Evolutionary conservation across 768 basidiomycete genomes (phyloP), one percentile per base, ranked within the genome.

Genomic region (Nidula microcarpa): DNA sequence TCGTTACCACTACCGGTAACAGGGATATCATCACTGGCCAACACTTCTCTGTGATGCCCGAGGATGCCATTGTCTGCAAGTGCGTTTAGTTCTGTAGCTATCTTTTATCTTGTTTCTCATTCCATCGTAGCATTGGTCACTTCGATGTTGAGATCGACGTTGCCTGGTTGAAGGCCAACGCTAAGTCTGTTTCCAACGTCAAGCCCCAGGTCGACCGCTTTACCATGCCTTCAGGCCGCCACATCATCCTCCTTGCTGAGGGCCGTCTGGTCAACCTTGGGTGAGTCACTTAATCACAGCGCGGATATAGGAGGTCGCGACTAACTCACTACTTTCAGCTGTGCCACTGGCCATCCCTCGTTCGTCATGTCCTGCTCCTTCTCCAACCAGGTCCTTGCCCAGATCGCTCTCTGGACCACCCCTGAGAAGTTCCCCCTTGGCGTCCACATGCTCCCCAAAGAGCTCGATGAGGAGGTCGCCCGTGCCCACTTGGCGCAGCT

Each of bases 281-380:
- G 86, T 91, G 64, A 41, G 82, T 70, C 33, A 11, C 14, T 13
- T 36, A 32, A 6, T 48, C 36, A 17, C 57, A 43, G 70, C 60
- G 47, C 30, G 5, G 47, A 5, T 36, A 39, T 53, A 4, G 34
- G 13, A 6, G 34, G 55, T 57, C 60, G 45, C 58, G 49, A 30
- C 16, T 41, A 41, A 41, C 39, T 2, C 33, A 18, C 17, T 43
- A 8, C 52, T 16, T 14, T 7, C 58, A 89, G 87, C 51, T 98
- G 96, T 72, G 96, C 94, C 39, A 98, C 96, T 61, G 96, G 96
- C 53, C 96, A 99, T 74, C 96, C 97, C 35, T 98, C 96, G 43
- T 98, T 95, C 74, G 97, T 99, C 76, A 99, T 99, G 97, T 98
- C 96, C 14, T 98, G 95, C 81, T 99, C 97, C 43, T 99, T 99